Evolutionary conservation across 495 filamentous ascomycete genomes (phyloP), one percentile per base, ranked within the genome.

Genomic region (Neurospora discreta): DNA sequence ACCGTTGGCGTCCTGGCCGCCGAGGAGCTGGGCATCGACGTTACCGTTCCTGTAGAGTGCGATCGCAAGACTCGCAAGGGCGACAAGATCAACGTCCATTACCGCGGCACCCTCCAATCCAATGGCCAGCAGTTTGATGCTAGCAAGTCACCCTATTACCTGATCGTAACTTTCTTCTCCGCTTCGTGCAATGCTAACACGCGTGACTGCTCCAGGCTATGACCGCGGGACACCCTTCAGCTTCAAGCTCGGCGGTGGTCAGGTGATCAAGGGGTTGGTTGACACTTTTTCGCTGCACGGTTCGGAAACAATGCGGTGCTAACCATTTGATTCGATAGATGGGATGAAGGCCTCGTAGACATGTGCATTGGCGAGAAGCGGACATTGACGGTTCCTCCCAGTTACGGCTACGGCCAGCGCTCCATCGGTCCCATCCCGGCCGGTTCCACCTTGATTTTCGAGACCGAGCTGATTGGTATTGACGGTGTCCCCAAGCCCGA

Each of bases 321-420:
- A 43, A 77, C 69, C 30, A 67, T 79, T 71, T 75, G 71, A 23
- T 15, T 44, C 41, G 44, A 41, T 60, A 88, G 86, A 78, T 98
- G 95, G 95, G 95, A 98, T 79, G 80, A 95, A 77, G 94, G 95
- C 44, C 85, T 97, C 40, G 77, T 96, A 71, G 93, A 93, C 76
- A 98, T 99, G 95, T 98, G 95, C 81, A 90, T 97, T 75, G 96
- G 95, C 42, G 95, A 99, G 86, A 95, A 94, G 88, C 88, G 84
- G 78, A 95, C 88, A 39, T 82, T 99, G 81, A 97, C 91, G 26
- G 95, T 99, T 69, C 93, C 92, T n/a, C 92, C 94, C 39, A 88
- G 90, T 78, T 85, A 89, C 73, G 95, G 89, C 43, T 99, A 98
- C 79, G 95, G 95, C 23, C 83, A 91, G 74, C 85, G 89, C 60